Evolutionary conservation across 2,329 filamentous ascomycete species (phyloP), one percentile per base, ranked within the genome.

Genomic region (Microsporum canis): DNA sequence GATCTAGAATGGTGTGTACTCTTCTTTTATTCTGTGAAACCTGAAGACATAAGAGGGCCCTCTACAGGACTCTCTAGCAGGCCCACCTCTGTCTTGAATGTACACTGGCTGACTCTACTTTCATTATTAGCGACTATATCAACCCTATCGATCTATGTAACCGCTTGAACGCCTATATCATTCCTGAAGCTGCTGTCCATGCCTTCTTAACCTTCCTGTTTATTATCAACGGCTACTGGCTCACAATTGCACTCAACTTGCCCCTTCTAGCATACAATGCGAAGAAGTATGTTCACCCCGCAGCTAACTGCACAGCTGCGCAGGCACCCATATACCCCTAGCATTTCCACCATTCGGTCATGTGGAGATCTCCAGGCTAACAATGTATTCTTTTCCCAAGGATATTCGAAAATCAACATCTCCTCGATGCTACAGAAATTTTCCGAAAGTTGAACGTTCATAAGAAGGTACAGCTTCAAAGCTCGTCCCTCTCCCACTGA

Each of bases 91-190:
- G 51, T 38, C 33, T 55, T 34, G 23, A n/a, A 58, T 41, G 38
- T 43, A 36, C 23, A 23, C 56, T 29, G 39, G 29, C 36, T 29
- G 31, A 27, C 36, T 57, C 23, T 57, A 8, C 34, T 17, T 31
- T 39, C 14, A 8, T 8, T 17, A 7, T 63, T 73, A 96, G 91
- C 80, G 94, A 99, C 80, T 99, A 99, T 79, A 99, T 99, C 80
- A 99, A 99, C 82, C 94, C 94, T 53, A 99, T 99, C 80, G 94
- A 99, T 71, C 91, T 99, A 67, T 99, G 94, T 88, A 99, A 99
- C 86, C 91, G 94, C 71, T 88, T 99, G 69, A 99, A 99, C 84
- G 95, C 92, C 75, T 99, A 99, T 81, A 99, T 99, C 75, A 87
- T 99, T 72, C 94, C 94, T 73, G 95, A 99, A 83, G 94, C 94